These are phyloP conservation scores for Strobilomyces echinocephalus DNA, from an alignment of 768 basidiomycete genomes.

Conservation along the genomic window DNA sequence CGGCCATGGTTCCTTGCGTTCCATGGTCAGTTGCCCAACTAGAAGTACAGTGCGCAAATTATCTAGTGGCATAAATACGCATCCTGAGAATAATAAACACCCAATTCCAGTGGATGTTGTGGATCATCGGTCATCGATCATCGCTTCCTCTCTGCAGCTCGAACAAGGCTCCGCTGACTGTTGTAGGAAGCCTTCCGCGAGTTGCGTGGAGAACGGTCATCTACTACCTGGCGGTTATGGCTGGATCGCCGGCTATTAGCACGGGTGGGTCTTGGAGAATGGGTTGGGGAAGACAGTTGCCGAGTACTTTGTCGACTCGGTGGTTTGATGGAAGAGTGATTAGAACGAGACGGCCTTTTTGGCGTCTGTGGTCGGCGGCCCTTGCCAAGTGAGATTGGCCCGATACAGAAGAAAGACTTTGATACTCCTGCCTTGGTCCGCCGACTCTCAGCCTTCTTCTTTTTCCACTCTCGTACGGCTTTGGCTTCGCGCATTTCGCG, in stretches of 20 bases:
- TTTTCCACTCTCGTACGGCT: constrained; percentile 28
- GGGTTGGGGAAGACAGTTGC: constrained; percentile 9
- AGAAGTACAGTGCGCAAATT: constrained; percentile 3
- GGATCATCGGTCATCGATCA: neutral
- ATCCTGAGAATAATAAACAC: constrained; percentile 2
- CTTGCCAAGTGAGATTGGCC: constrained; percentile 27
- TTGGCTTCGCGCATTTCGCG: constrained; percentile 63
- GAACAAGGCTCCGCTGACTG: constrained; percentile 10
- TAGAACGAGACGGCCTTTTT: constrained; percentile 1
- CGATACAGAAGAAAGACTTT: constrained; percentile 18
- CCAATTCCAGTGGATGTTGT: neutral
- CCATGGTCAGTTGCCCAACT: neutral
- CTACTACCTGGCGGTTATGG: constrained; percentile 8
- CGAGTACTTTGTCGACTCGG: constrained; percentile 9
- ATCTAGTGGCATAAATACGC: constrained; percentile 20
- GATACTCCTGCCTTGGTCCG: constrained; percentile 14
- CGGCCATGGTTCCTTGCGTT: neutral
- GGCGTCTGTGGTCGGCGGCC: constrained; percentile 11
- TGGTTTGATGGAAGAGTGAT: constrained; percentile 9
- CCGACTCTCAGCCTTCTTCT: constrained; percentile 17
- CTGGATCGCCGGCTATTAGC: constrained; percentile 19
- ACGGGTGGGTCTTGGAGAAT: constrained; percentile 16
- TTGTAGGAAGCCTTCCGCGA: constrained; percentile 20
- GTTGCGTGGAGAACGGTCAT: constrained; percentile 2
- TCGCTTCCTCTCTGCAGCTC: constrained; percentile 5